Percentiles rank a stretch among this genome's conserved stretches.
Evolutionary conservation across 768 basidiomycete genomes (phyloP).

Genomic region (Boletus bicolor): DNA sequence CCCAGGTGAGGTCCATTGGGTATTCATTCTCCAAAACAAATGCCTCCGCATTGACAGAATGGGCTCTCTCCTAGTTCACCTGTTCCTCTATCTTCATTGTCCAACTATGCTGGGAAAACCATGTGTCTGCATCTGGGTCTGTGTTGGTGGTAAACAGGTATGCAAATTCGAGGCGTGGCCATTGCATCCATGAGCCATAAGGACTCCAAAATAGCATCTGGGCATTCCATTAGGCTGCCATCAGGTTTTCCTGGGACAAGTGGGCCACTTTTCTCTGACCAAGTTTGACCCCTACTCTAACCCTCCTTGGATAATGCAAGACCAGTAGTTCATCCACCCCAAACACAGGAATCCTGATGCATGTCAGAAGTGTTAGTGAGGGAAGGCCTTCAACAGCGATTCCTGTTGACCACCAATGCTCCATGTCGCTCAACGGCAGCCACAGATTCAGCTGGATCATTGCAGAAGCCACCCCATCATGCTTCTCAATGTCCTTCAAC

Average conservation of each 20-base stretch:
- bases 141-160: slow-evolving; percentile 52
- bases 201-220: slow-evolving; percentile 59
- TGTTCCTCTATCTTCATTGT: slow-evolving; percentile 21
- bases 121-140: slow-evolving; percentile 33
- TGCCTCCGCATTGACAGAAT: slow-evolving; percentile 12
- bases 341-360: slow-evolving; percentile 37
- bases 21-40: slow-evolving; percentile 41
- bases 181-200: slow-evolving; percentile 57
- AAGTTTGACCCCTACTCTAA: slow-evolving; percentile 30
- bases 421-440: slow-evolving; percentile 31
- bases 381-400: slow-evolving; percentile 49
- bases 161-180: slow-evolving; percentile 57
- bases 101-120: slow-evolving; percentile 54
- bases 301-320: slow-evolving; percentile 44
- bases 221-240: slow-evolving; percentile 49
- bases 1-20: slow-evolving; percentile 49
- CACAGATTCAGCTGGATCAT: slow-evolving; percentile 66
- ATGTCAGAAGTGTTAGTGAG: slow-evolving; percentile 49
- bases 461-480: slow-evolving; percentile 53
- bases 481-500: slow-evolving; percentile 60
- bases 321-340: slow-evolving; percentile 39
- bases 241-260: slow-evolving; percentile 23
- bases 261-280: slow-evolving; percentile 21
- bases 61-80: slow-evolving; percentile 6
- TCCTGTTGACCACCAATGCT: slow-evolving; percentile 50